Evolutionary conservation across 2,329 filamentous ascomycete genomes (phyloP).

Genomic region (Stemphylium lycopersici): DNA sequence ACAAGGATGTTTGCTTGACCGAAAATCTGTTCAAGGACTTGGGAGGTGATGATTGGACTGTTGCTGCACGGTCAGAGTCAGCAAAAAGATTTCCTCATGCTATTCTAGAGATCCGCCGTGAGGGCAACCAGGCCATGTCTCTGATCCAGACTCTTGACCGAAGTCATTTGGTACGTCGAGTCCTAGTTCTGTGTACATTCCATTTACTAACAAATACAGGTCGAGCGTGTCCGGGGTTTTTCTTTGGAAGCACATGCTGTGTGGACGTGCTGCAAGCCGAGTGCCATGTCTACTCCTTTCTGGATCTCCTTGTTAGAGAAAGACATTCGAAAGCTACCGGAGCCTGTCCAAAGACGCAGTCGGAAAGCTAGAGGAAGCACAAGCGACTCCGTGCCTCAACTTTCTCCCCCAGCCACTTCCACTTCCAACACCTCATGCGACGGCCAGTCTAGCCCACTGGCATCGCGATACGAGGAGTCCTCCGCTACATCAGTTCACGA

Average conservation of each 20-base stretch:
- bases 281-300: constrained; percentile 53
- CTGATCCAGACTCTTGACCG: constrained; percentile 54
- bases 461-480: constrained; percentile 39
- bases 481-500: constrained; percentile 45
- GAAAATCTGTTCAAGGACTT: constrained; percentile 35
- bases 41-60: constrained; percentile 40
- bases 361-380: constrained; percentile 33
- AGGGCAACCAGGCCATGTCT: constrained; percentile 49
- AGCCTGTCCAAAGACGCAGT: constrained; percentile 38
- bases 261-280: constrained; percentile 55
- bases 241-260: constrained; percentile 61
- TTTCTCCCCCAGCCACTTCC: constrained; percentile 43
- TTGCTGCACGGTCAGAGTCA: constrained; percentile 29
- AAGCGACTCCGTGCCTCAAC: constrained; percentile 27
- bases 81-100: constrained; percentile 56
- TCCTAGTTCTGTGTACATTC: background rate
- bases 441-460: constrained; percentile 40
- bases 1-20: constrained; percentile 54
- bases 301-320: constrained; percentile 56
- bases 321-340: constrained; percentile 61
- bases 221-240: constrained; percentile 60
- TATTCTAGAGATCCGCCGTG: constrained; percentile 57
- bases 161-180: constrained; percentile 53
- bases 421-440: constrained; percentile 49
- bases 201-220: constrained; percentile 38